phyloP scores from a whole-genome alignment of 352 stramenopile species.

The Globisporangium cylindrosporum region DNA sequence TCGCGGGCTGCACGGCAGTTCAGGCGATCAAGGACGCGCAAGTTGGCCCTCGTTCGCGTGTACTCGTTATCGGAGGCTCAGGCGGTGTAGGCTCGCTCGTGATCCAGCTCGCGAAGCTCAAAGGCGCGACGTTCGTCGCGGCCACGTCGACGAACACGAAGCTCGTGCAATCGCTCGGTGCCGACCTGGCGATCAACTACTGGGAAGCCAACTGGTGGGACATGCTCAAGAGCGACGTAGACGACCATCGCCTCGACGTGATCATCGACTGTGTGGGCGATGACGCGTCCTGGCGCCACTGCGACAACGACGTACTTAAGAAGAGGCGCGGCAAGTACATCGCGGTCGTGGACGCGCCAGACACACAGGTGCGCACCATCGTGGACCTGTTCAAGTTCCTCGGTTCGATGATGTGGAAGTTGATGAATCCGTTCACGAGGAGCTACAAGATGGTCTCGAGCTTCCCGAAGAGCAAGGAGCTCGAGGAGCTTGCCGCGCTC shows the following conservation, averaged over 20 bases:
- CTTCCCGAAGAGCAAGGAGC: conserved; percentile 34
- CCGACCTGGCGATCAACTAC: conserved; percentile 55
- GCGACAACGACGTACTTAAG: conserved; percentile 16
- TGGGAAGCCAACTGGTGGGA: conserved; percentile 47
- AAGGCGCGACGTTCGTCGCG: conserved; percentile 57
- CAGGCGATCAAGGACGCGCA: conserved; percentile 28
- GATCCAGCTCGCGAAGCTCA: conserved; percentile 55
- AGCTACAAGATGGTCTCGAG: conserved; percentile 31
- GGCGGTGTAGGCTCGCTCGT: conserved; percentile 75
- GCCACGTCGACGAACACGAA: conserved; percentile 46
- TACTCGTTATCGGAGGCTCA: conserved; percentile 77
- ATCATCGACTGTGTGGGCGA: conserved; percentile 46
- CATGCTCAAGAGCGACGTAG: conserved; percentile 12
- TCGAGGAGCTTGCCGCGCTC: conserved; percentile 44
- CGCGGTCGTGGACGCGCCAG: conserved; percentile 26
- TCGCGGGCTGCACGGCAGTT: conserved; percentile 32
- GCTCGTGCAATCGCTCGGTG: conserved; percentile 45
- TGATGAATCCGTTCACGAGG: conserved; percentile 32
- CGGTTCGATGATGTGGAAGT: conserved; percentile 19
- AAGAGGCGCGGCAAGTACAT: conserved; percentile 28
- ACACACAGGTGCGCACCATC: conserved; percentile 24
- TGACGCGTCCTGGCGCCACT: conserved; percentile 34
- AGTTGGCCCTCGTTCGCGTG: conserved; percentile 40
- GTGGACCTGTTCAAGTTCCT: conserved; percentile 28
- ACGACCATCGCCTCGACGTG: conserved; percentile 26